phyloP scores from a whole-genome alignment of 768 basidiomycete species.

The Leccinum ochraceum region DNA sequence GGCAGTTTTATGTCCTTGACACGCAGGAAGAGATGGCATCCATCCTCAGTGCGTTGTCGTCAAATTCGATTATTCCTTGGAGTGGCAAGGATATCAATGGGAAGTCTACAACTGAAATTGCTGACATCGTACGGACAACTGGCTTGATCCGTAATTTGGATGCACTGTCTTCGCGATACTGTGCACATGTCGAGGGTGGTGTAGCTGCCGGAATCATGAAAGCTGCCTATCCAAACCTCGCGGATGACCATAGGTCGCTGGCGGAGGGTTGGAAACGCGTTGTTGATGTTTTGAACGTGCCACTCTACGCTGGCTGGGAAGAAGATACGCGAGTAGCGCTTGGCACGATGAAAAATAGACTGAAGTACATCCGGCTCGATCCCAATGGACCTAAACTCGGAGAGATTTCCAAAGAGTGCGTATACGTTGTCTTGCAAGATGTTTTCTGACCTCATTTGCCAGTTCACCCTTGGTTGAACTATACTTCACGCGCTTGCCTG shows the following conservation, averaged over 20 bases:
- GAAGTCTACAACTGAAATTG: slow-evolving; percentile 65
- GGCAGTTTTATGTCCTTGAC: slow-evolving; percentile 95
- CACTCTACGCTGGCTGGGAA: slow-evolving; percentile 85
- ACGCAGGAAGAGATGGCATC: slow-evolving; percentile 59
- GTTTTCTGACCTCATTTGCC: slow-evolving; percentile 11
- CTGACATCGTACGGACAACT: slow-evolving; percentile 55
- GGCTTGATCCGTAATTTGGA: slow-evolving; percentile 60
- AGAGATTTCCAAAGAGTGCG: slow-evolving; percentile 72
- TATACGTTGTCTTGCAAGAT: slow-evolving; percentile 14
- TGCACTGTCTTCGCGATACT: slow-evolving; percentile 64
- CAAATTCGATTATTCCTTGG: slow-evolving; percentile 54
- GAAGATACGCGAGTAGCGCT: slow-evolving; percentile 77
- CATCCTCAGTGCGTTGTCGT: slow-evolving; percentile 39
- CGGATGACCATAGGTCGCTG: slow-evolving; percentile 50
- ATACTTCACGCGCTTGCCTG: slow-evolving; percentile 87
- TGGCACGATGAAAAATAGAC: slow-evolving; percentile 70
- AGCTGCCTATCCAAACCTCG: slow-evolving; percentile 58
- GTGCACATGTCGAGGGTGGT: slow-evolving; percentile 59
- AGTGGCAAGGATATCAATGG: slow-evolving; percentile 56
- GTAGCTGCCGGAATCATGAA: slow-evolving; percentile 75
- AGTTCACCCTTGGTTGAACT: slow-evolving; percentile 86
- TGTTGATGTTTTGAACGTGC: slow-evolving; percentile 85
- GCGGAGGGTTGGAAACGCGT: slow-evolving; percentile 74
- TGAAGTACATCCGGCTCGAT: slow-evolving; percentile 82
- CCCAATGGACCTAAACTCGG: slow-evolving; percentile 82